phyloP scores from a whole-genome alignment of 306 rosid species.

The Cucumis melo region DNA sequence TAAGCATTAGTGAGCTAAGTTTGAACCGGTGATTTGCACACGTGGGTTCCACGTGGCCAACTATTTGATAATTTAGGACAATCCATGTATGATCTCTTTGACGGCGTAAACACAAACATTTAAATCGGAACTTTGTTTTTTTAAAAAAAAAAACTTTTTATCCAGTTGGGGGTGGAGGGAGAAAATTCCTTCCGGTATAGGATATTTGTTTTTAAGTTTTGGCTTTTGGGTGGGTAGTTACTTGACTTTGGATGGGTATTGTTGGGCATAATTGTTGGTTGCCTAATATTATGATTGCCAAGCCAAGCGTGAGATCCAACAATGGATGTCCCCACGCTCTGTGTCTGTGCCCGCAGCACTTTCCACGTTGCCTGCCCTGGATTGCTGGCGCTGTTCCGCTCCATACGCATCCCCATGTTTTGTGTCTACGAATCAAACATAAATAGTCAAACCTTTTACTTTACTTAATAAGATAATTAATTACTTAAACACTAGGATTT shows the following conservation, averaged over 20 bases:
- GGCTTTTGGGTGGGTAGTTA: not conserved
- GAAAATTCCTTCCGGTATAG: not conserved
- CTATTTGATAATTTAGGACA: not conserved
- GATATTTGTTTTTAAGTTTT: not conserved
- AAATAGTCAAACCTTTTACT: not conserved
- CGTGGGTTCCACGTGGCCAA: not conserved
- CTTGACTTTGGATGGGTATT: not conserved
- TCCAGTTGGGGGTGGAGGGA: not conserved
- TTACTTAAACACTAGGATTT: not conserved
- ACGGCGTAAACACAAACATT: not conserved
- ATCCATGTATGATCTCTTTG: not conserved
- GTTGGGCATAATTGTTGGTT: not conserved
- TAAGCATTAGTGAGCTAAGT: no score
- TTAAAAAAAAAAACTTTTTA: not conserved
- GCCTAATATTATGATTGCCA: not conserved
- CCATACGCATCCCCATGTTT: not conserved
- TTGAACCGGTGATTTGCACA: not conserved
- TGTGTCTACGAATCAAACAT: not conserved
- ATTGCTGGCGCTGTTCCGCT: constrained; percentile 1
- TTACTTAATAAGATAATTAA: not conserved
- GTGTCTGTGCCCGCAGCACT: not conserved
- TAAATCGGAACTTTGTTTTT: not conserved
- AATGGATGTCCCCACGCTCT: constrained; percentile 17
- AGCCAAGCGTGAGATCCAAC: constrained; percentile 31
- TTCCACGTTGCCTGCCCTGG: not conserved